These are phyloP conservation scores for Candida pseudocylindracea DNA, from an alignment of 1,139 yeast genomes.

Conservation along the genomic window DNA sequence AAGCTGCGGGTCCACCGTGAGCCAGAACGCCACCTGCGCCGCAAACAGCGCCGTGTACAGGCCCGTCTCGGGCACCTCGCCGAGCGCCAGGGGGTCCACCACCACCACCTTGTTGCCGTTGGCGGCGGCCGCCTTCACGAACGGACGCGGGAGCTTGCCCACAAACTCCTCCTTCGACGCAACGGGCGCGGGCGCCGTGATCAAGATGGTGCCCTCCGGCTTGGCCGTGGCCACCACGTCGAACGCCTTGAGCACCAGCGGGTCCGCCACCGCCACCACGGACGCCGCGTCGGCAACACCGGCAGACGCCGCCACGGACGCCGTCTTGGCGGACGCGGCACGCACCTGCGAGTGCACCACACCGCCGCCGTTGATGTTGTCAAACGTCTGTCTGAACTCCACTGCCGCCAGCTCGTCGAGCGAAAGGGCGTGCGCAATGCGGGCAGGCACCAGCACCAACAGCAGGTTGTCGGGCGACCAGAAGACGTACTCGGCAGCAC, in stretches of 20 bases:
- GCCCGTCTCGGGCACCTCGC: slow-evolving; percentile 29
- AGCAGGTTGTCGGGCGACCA: slow-evolving; percentile 50
- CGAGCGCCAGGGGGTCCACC: slow-evolving; percentile 38
- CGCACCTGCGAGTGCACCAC: slow-evolving; percentile 57
- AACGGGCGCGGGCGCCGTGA: slow-evolving; percentile 7
- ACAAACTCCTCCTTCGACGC: slow-evolving; percentile 17
- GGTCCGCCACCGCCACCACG: slow-evolving; percentile 39
- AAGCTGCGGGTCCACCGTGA: slow-evolving; percentile 36
- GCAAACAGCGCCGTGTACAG: slow-evolving; percentile 64
- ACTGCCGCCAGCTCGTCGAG: slow-evolving; percentile 34
- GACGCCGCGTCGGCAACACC: slow-evolving; percentile 34
- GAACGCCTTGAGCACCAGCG: slow-evolving; percentile 25
- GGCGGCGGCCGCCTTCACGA: slow-evolving; percentile 30
- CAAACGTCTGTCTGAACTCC: slow-evolving; percentile 40
- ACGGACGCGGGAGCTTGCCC: slow-evolving; percentile 23
- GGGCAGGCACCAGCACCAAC: slow-evolving; percentile 33
- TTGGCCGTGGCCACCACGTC: slow-evolving; percentile 41
- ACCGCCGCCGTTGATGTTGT: slow-evolving; percentile 39
- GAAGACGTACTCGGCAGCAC: slow-evolving; percentile 22
- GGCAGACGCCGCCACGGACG: slow-evolving; percentile 12
- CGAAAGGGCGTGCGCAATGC: slow-evolving; percentile 51
- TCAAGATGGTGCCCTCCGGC: slow-evolving; percentile 31
- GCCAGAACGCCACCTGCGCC: slow-evolving; percentile 67
- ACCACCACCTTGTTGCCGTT: slow-evolving; percentile 29
- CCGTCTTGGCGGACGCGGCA: not conserved